Evolutionary conservation across 306 rosid species (phyloP).

Genomic region (Acacia melanoxylon): DNA sequence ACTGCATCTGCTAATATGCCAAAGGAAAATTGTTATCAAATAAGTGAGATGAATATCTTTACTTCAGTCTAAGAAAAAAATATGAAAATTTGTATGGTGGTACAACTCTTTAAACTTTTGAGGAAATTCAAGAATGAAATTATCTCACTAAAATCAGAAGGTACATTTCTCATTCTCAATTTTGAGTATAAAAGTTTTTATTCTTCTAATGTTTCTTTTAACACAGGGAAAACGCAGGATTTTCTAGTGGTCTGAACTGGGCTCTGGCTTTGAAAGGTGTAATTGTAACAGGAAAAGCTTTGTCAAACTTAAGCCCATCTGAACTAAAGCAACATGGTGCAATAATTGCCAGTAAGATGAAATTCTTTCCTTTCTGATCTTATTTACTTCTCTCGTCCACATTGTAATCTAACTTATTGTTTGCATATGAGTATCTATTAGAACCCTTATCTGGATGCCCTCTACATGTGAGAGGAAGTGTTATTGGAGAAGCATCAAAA

Average conservation of each 20-base stretch:
- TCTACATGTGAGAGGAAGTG: constrained; percentile 44
- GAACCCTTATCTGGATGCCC: constrained; percentile 45
- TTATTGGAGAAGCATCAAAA: constrained; percentile 25
- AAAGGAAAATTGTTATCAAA: background rate
- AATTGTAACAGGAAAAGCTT: constrained; percentile 39
- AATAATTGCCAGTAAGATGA: constrained; percentile 27
- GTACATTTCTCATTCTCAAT: background rate
- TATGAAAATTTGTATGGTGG: background rate
- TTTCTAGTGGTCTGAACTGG: constrained; percentile 35
- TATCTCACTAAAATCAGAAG: background rate
- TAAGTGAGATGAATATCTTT: background rate
- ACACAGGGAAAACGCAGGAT: constrained; percentile 21
- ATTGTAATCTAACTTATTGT: background rate
- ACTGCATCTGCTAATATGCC: background rate
- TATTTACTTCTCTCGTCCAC: background rate
- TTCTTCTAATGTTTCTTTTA: background rate
- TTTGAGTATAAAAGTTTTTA: background rate
- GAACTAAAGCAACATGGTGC: constrained; percentile 48
- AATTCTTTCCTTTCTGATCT: background rate
- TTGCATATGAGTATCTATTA: background rate
- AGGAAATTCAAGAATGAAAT: background rate
- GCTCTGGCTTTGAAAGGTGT: constrained; percentile 54
- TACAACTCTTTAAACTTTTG: background rate
- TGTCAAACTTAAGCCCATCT: constrained; percentile 35
- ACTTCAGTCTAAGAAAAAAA: background rate